Base-by-base conservation (phyloP, 345 rosid species). In the Populus pruinosa region DNA sequence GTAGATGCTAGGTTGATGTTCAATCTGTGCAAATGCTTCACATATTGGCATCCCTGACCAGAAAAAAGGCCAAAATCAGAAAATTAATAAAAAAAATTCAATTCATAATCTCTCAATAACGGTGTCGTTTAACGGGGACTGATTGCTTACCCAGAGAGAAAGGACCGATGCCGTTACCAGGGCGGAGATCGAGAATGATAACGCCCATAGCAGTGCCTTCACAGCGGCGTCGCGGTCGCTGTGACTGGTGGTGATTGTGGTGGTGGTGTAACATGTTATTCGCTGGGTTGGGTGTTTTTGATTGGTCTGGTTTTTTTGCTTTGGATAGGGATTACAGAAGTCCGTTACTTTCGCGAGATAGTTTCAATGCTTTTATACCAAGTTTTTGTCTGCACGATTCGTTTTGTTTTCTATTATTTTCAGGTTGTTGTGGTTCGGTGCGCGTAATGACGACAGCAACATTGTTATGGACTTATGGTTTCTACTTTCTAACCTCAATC, bases 121-220 rank as follows among this genome's bases (percentile, higher is more conserved):
- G 53, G 53, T 47, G 53, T 47, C 53, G 53, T 47, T 14, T 47
- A 14, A 47, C 53, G 20, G 53, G 53, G 53, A 47, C 5, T 47
- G 20, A 47, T 47, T 47, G 16, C 53, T 73, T 89, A 95, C 99
- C 98, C 82, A 96, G 89, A 21, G 90, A 80, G 80, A 96, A 96
- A 44, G 97, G 96, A 12, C 99, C 98, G 88, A 93, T 87, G n/a
- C 96, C 98, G 63, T 85, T 84, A 68, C 99, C 97, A 35, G 98
- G 98, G 0, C 90, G 92, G 87, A 96, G 98, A 86, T 96, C 99
- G 86, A 96, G 92, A 39, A 87, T 91, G 81, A 93, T 92, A 82
- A 92, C 92, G 70, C 99, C 98, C 97, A 93, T 96, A 77, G 99
- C 98, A 14, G 98, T 91, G 83, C 99, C 97, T 86, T 96, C 99